Evolutionary conservation across 2,329 filamentous ascomycete genomes (phyloP).

Genomic region (Neoscytalidium dimidiatum): DNA sequence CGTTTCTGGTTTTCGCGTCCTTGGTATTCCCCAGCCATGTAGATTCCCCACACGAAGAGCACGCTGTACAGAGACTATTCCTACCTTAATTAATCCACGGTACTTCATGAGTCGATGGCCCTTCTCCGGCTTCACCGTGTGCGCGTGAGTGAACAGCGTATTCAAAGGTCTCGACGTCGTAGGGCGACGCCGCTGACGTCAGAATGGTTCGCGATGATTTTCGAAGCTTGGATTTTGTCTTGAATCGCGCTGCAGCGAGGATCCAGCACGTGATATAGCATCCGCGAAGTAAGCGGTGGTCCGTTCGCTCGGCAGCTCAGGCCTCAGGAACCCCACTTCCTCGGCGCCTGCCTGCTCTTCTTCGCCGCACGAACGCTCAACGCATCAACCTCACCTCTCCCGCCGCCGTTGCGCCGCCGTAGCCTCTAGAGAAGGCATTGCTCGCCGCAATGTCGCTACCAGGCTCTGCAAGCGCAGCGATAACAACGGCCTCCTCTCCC

Average conservation of each 20-base stretch:
- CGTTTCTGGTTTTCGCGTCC: background rate
- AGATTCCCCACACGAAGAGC: slow-evolving; percentile 15
- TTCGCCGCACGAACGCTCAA: too few species aligned
- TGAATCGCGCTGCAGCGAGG: background rate
- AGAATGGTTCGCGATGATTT: background rate
- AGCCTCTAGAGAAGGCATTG: too few species aligned
- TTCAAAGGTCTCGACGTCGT: too few species aligned
- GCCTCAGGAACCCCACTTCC: too few species aligned
- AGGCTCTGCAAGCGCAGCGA: too few species aligned
- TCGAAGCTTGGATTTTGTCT: background rate
- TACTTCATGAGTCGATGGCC: too few species aligned
- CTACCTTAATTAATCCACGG: background rate
- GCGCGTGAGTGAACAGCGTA: too few species aligned
- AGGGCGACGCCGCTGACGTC: background rate
- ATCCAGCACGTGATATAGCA: background rate
- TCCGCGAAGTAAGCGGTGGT: background rate
- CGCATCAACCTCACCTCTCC: too few species aligned
- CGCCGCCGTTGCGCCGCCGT: too few species aligned
- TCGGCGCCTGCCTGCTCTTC: background rate
- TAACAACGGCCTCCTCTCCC: background rate
- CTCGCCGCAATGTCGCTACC: too few species aligned
- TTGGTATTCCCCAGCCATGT: background rate
- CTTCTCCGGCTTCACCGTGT: too few species aligned
- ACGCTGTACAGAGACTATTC: background rate
- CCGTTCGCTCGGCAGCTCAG: too few species aligned